Conservation (phyloP, 1,284 basidiomycete genomes). For the Sanghuangporus baumii region DNA sequence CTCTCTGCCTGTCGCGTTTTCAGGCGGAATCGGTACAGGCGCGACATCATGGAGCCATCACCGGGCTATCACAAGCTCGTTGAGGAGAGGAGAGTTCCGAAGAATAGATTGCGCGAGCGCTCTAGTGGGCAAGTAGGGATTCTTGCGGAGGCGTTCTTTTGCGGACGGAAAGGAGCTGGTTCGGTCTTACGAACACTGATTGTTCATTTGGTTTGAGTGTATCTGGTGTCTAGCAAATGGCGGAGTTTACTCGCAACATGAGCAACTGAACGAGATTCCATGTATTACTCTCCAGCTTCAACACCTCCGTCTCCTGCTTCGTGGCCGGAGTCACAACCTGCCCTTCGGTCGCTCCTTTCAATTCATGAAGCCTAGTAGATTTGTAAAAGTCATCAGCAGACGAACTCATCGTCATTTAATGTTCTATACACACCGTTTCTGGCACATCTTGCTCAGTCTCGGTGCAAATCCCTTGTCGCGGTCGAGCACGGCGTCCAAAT, state of each 20-base stretch:
- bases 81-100: conserved; percentile 49
- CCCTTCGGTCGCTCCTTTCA: neutral
- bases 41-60: conserved; percentile 81
- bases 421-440: conserved; percentile 46
- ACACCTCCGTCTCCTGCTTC: conserved; percentile 49
- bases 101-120: conserved; percentile 69
- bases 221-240: neutral
- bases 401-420: neutral
- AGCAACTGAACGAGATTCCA: conserved; percentile 77
- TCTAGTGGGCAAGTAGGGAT: conserved; percentile 74
- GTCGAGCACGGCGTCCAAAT: too few species aligned
- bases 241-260: conserved; percentile 48
- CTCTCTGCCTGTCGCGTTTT: conserved; percentile 56
- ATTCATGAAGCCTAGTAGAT: neutral
- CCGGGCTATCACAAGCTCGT: conserved; percentile 69
- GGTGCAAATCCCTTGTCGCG: too few species aligned
- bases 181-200: conserved; percentile 59
- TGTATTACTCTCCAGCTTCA: conserved; percentile 63
- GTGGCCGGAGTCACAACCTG: conserved; percentile 20
- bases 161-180: conserved; percentile 40
- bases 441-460: conserved; percentile 46
- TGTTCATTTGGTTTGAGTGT: neutral
- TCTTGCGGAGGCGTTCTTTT: conserved; percentile 49
- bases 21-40: conserved; percentile 50
- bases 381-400: neutral